Evolutionary conservation across 225 moss, liverwort and hornwort species (phyloP).

Genomic region (Pseudisothecium myosuroides): DNA sequence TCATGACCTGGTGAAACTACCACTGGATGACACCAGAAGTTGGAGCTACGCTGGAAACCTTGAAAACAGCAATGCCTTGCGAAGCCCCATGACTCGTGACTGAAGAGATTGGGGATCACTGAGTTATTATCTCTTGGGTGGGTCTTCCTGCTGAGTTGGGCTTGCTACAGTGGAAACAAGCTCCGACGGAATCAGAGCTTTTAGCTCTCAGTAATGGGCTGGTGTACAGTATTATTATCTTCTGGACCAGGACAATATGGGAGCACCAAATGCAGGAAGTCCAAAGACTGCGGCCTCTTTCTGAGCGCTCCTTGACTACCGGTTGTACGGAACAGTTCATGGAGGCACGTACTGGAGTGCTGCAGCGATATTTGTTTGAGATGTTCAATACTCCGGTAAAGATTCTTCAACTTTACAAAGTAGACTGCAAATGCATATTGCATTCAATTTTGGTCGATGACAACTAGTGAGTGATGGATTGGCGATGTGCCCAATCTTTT

Average conservation of each 20-base stretch:
- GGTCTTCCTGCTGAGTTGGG: not conserved
- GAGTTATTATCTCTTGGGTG: not conserved
- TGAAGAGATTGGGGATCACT: not conserved
- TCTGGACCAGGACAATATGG: not conserved
- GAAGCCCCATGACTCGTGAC: constrained; percentile 84
- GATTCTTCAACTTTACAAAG: not conserved
- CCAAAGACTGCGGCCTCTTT: not conserved
- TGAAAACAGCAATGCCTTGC: constrained; percentile 67
- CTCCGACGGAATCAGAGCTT: not conserved
- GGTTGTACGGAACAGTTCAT: not conserved
- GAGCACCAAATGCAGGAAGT: not conserved
- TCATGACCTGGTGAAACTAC: constrained; percentile 33
- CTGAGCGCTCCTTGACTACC: not conserved
- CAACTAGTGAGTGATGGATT: not conserved
- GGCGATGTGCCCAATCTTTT: not conserved
- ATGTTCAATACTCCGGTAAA: not conserved
- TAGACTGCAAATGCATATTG: not conserved
- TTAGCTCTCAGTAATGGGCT: not conserved
- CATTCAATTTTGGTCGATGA: constrained; percentile 11
- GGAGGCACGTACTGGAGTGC: not conserved
- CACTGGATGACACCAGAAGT: constrained; percentile 23
- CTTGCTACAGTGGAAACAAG: not conserved
- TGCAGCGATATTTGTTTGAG: not conserved
- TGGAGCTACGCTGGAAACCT: constrained; percentile 85
- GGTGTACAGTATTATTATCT: not conserved